These are phyloP conservation scores for Exidia glandulosa DNA, from an alignment of 768 basidiomycete genomes.

Conservation along the genomic window DNA sequence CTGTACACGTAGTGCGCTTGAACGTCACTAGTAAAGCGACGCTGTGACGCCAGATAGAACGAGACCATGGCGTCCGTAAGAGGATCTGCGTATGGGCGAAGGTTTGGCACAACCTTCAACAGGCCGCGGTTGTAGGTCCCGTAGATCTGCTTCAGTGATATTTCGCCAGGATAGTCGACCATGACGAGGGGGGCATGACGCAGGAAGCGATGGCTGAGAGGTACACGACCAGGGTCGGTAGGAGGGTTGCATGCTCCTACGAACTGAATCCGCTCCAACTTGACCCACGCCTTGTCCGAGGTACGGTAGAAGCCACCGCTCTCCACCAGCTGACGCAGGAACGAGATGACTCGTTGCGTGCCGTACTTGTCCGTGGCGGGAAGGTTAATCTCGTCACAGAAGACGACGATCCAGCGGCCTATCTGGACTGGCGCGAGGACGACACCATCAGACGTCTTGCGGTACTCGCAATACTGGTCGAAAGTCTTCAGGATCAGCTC, in stretches of 20 bases:
- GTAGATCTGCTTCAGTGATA: constrained; percentile 96
- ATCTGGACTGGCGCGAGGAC: constrained; percentile 89
- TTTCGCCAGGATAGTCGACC: constrained; percentile 98
- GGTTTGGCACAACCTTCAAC: constrained; percentile 89
- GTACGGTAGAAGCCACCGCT: constrained; percentile 91
- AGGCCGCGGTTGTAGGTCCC: constrained; percentile 94
- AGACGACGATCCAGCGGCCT: constrained; percentile 97
- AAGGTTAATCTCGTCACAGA: constrained; percentile 98
- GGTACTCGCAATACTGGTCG: constrained; percentile 98
- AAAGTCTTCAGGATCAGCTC: constrained; percentile 98
- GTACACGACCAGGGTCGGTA: constrained; percentile 98
- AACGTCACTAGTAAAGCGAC: constrained; percentile 88
- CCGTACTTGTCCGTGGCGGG: constrained; percentile 97
- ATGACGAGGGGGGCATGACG: constrained; percentile 95
- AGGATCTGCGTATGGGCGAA: constrained; percentile 85
- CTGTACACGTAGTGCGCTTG: constrained; percentile 99
- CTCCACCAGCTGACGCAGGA: constrained; percentile 94
- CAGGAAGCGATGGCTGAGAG: constrained; percentile 92
- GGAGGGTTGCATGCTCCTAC: constrained; percentile 99
- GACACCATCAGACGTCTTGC: constrained; percentile 97
- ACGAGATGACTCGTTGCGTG: constrained; percentile 96
- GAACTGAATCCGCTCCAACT: constrained; percentile 96
- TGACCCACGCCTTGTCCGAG: constrained; percentile 93
- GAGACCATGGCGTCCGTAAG: constrained; percentile 96
- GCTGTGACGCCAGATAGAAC: constrained; percentile 90